These are phyloP conservation scores for Inga laurina DNA, from an alignment of 306 rosid species.

Conservation along the genomic window DNA sequence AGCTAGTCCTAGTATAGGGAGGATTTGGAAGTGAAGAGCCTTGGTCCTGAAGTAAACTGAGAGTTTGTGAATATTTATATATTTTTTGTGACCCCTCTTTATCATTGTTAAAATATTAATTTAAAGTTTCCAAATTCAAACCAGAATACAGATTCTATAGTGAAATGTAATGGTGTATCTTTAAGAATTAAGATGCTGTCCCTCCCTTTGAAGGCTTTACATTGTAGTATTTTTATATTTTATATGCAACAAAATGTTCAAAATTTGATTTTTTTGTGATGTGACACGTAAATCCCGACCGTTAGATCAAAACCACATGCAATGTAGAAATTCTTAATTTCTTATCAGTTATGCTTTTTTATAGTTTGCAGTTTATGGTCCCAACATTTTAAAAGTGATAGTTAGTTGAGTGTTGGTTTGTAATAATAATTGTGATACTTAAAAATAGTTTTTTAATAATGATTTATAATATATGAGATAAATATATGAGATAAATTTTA, in stretches of 20 bases:
- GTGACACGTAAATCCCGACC: neutral
- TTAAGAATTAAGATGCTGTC: no score
- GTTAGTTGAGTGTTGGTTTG: conserved; percentile 6
- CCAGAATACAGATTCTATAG: no score
- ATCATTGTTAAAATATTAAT: no score
- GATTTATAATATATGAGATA: no score
- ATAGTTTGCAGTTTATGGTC: conserved; percentile 41
- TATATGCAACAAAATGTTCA: neutral
- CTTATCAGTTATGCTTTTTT: neutral
- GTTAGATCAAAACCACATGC: neutral
- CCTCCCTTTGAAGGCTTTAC: no score
- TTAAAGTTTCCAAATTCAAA: no score
- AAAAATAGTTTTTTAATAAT: no score
- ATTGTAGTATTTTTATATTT: no score
- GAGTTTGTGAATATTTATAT: neutral
- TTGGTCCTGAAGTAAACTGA: neutral
- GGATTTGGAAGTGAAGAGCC: neutral
- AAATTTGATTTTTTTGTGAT: neutral
- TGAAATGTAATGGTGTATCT: no score
- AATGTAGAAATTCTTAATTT: neutral
- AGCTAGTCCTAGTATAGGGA: neutral
- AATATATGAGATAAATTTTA: no score
- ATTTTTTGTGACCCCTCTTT: neutral
- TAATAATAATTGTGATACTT: no score
- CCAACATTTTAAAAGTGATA: conserved; percentile 37